Evolutionary conservation across 2,329 filamentous ascomycete genomes (phyloP), one percentile per base, ranked within the genome.

Genomic region (Hortaea werneckii): DNA sequence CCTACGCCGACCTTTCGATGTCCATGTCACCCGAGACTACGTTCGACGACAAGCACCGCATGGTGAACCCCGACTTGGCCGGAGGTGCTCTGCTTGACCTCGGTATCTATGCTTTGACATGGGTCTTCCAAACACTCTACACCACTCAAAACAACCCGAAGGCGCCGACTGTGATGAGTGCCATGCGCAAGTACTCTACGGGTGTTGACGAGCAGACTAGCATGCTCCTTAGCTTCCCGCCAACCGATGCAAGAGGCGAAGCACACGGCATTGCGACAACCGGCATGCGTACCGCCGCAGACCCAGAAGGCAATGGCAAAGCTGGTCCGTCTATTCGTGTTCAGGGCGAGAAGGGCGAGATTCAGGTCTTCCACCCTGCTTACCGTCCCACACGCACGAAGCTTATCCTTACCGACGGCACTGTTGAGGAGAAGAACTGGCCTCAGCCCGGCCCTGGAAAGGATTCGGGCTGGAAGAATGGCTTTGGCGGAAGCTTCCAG

Each of bases 121-220:
- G 88, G 88, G 77, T 92, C 5, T 94, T 90, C 75, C 87, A 94
- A 67, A 83, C 83, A 39, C 75, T 94, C 28, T 94, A 94, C 68
- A 85, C 88, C 64, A 79, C 84, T 3, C 83, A 89, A 59, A 63
- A 69, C 7, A 64, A 77, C 44, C 84, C 87, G 55, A 77, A 86
- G 64, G 60, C 76, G 1, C 88, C 88, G 5, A 74, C 71, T 39
- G 80, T 92, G 3, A 68, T 81, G 1, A 78, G 84, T 43, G 59
- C 70, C n/a, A 79, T 88, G 57, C 79, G 79, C 60, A 83, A 84
- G 61, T 87, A 87, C 65, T 71, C 71, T 50, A 87, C 84, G 1
- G 85, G 85, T 11, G 80, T 79, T 26, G 87, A 94, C 62, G 84
- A 89, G 67, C 76, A 76, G 53, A 88, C 85, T n/a, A 83, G 76